Conservation (phyloP, 768 basidiomycete species). For the Leccinum subtestaceum region DNA sequence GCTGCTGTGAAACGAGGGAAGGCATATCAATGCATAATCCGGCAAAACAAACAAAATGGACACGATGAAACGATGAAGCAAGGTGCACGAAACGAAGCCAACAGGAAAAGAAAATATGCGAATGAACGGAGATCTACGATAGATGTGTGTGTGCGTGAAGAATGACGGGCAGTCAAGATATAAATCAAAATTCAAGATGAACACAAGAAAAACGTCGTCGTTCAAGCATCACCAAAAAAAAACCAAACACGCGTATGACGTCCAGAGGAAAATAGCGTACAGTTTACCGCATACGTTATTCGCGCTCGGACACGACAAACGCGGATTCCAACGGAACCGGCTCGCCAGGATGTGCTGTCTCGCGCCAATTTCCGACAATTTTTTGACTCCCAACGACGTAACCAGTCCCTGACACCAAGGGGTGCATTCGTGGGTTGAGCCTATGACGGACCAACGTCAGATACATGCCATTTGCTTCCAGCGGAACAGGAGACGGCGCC, state of each 20-base stretch:
- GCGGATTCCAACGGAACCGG: slow-evolving; percentile 57
- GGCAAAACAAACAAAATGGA: neutral
- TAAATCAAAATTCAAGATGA: slow-evolving; percentile 11
- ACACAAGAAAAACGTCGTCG: neutral
- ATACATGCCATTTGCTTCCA: neutral
- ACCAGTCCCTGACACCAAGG: slow-evolving; percentile 46
- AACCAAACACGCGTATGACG: neutral
- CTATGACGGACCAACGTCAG: slow-evolving; percentile 14
- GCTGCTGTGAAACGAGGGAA: neutral
- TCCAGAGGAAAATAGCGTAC: neutral
- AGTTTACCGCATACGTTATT: slow-evolving; percentile 12
- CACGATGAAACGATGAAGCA: neutral
- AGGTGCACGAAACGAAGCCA: neutral
- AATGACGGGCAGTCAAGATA: slow-evolving; percentile 4
- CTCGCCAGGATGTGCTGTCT: slow-evolving; percentile 33
- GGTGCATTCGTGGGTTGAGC: neutral
- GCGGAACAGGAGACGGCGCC: neutral
- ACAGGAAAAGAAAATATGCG: slow-evolving; percentile 4
- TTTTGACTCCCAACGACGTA: slow-evolving; percentile 64
- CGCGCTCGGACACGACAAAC: slow-evolving; percentile 56
- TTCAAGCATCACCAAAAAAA: slow-evolving; percentile 6
- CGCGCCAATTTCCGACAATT: slow-evolving; percentile 73
- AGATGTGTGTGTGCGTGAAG: slow-evolving; percentile 10
- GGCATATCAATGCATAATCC: neutral
- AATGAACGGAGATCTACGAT: slow-evolving; percentile 18